Evolutionary conservation across 2,329 filamentous ascomycete species (phyloP), one percentile per base, ranked within the genome.

Genomic region (Botrytis tulipae): DNA sequence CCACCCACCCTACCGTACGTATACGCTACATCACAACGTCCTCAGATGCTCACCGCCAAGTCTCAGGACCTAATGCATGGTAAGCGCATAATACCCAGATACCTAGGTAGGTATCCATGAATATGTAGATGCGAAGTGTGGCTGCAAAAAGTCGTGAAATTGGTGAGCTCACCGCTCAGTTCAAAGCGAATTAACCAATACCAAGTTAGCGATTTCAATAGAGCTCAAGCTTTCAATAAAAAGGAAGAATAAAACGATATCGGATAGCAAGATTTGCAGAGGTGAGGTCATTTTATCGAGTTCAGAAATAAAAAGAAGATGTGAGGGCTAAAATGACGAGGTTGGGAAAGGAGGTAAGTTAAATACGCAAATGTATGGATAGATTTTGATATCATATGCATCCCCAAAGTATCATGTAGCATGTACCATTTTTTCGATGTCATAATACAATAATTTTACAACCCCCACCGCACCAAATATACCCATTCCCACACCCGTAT

Each of bases 401-500:
- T 57, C 48, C 32, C 25, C 35, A 22, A 22, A 57, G 48, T 57
- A 57, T 51, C 66, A 68, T 9, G 37, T 29, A 42, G 10, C 48
- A 42, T 57, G n/a, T 57, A 57, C n/a, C n/a, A 32, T 69, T 32
- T n/a, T 29, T 57, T 42, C 22, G 37, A 69, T 69, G 48, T 57
- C 73, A 74, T 73, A 61, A 71, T 71, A 71, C 73, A 70, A 70
- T 65, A 69, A 57, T 57, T 57, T 32, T 69, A 69, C 66, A 69
- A 69, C 16, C 66, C 35, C n/a, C 35, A 68, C 66, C 35, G 48
- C 48, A 68, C 48, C 18, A 44, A 69, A 16, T 32, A 16, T 57
- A 9, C 66, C 66, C 48, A 40, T 48, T 48, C 40, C 68, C 42
- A 35, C 37, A 63, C 14, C 61, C 48, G 22, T 57, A 32, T 69